A percentile compares a stretch with the other conserved stretches of the same genome.
Conservation (phyloP, 192 early-diverging fungal genomes). For the Lobosporangium transversale region DNA sequence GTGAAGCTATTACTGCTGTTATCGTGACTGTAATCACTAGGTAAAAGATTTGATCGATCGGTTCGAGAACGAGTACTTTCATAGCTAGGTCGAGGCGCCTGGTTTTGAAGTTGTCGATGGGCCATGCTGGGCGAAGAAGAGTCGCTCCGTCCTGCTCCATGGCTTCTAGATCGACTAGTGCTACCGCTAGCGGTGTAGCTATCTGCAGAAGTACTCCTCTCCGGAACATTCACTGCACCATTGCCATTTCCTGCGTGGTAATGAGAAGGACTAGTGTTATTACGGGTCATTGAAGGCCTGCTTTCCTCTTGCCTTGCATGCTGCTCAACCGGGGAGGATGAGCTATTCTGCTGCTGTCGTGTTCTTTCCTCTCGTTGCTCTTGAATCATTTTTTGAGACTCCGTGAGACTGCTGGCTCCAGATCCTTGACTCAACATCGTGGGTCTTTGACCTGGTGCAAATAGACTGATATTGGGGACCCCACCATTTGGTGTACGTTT, state of each 20-base stretch:
- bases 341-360: slow-evolving; percentile 27
- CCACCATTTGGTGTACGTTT: slow-evolving; percentile 25
- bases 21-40: slow-evolving; percentile 12
- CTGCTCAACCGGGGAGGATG: slow-evolving; percentile 11
- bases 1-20: slow-evolving; percentile 1
- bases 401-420: slow-evolving; percentile 7
- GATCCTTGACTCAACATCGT: slow-evolving; percentile 14
- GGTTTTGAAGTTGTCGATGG: slow-evolving; percentile 3
- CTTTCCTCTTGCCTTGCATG: slow-evolving; percentile 16
- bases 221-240: slow-evolving; percentile 14
- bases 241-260: neutral
- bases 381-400: slow-evolving; percentile 48
- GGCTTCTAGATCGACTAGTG: slow-evolving; percentile 19
- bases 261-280: neutral
- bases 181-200: neutral
- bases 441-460: slow-evolving; percentile 28
- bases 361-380: slow-evolving; percentile 45
- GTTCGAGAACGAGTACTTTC: slow-evolving; percentile 18
- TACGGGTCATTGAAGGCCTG: slow-evolving; percentile 7
- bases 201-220: slow-evolving; percentile 36
- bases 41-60: slow-evolving; percentile 15
- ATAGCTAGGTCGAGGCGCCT: slow-evolving; percentile 11
- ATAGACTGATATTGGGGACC: slow-evolving; percentile 41
- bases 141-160: slow-evolving; percentile 24
- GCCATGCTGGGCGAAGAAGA: slow-evolving; percentile 34